Conservation (phyloP, 2,329 filamentous ascomycete genomes). For the Calonectria naviculata region DNA sequence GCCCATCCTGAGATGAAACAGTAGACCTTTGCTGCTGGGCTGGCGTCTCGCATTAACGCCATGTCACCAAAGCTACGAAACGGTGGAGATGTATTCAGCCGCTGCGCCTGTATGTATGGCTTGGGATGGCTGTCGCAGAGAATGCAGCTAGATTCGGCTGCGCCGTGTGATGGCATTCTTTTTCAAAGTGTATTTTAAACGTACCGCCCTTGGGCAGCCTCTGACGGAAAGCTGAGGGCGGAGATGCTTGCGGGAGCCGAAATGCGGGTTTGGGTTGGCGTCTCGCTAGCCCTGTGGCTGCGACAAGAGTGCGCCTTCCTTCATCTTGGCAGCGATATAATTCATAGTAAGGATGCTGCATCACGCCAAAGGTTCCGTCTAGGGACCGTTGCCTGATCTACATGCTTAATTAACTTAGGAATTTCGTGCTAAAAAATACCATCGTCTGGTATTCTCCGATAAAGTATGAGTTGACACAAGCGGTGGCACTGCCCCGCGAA, state of each 20-base stretch:
- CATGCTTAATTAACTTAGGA: constrained; percentile 6
- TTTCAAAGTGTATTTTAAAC: not conserved
- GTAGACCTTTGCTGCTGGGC: not conserved
- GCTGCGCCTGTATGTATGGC: not conserved
- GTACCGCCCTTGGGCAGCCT: not conserved
- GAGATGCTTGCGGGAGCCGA: too few species aligned
- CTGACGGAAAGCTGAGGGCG: not conserved
- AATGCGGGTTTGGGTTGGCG: not conserved
- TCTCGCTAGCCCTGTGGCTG: constrained; percentile 10
- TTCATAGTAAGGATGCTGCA: not conserved
- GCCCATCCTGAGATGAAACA: constrained; percentile 6
- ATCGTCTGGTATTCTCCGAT: not conserved
- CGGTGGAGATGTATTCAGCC: not conserved
- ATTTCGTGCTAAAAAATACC: not conserved
- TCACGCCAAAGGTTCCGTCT: not conserved
- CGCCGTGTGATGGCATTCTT: not conserved
- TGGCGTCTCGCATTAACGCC: constrained; percentile 5
- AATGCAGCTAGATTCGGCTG: not conserved
- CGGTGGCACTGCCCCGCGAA: not conserved
- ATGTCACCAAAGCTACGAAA: not conserved
- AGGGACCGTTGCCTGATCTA: not conserved
- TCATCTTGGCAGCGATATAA: not conserved
- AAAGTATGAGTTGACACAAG: not conserved
- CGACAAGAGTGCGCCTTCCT: not conserved
- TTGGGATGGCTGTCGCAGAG: not conserved